These are phyloP conservation scores for Panaeolus papilionaceus DNA, from an alignment of 768 basidiomycete genomes.

Conservation along the genomic window DNA sequence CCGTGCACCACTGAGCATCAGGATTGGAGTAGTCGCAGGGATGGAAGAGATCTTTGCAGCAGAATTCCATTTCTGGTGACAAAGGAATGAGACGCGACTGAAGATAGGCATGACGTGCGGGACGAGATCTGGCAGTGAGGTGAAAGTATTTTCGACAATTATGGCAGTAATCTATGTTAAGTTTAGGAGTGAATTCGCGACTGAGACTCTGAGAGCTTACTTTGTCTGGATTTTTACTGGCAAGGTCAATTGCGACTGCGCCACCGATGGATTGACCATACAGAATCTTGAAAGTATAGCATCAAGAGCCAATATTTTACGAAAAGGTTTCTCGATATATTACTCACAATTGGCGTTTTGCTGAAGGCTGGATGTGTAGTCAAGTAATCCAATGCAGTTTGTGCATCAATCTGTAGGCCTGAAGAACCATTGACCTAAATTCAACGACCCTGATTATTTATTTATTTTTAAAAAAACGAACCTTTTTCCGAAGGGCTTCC, in stretches of 20 bases:
- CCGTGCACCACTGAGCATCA: conserved; percentile 78
- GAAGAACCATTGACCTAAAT: conserved; percentile 14
- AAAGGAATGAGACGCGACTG: conserved; percentile 76
- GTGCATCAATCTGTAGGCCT: conserved; percentile 87
- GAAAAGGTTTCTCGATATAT: background rate
- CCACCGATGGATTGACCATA: conserved; percentile 93
- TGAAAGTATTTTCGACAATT: conserved; percentile 94
- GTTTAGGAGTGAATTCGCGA: conserved; percentile 8
- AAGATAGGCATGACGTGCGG: conserved; percentile 80
- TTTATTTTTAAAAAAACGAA: conserved; percentile 31
- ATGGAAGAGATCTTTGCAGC: conserved; percentile 67
- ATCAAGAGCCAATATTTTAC: background rate
- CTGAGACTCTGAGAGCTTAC: conserved; percentile 39
- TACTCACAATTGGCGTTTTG: conserved; percentile 69
- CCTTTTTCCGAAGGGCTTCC: conserved; percentile 89
- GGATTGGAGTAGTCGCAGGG: conserved; percentile 69
- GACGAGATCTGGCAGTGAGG: conserved; percentile 82
- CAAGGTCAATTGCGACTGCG: conserved; percentile 90
- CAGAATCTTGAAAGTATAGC: conserved; percentile 52
- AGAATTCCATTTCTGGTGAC: conserved; percentile 91
- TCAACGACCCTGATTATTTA: background rate
- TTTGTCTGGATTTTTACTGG: conserved; percentile 74
- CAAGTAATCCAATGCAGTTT: conserved; percentile 81
- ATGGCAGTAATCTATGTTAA: conserved; percentile 69
- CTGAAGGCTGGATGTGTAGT: conserved; percentile 65